Evolutionary conservation across 108 stramenopile species (phyloP), one percentile per base, ranked within the genome.

Genomic region (Fragilaria crotonensis): DNA sequence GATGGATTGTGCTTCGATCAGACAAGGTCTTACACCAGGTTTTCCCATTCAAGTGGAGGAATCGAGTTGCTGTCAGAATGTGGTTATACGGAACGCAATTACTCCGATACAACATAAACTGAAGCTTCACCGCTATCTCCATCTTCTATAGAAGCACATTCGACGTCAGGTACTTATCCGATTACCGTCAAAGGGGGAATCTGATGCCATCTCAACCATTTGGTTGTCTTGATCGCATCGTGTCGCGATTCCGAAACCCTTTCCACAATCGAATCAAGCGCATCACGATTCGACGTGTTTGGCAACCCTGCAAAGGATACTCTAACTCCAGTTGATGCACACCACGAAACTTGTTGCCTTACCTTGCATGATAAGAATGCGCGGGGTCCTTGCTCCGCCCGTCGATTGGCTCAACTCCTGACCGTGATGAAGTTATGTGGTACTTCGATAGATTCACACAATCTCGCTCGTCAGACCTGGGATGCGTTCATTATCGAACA

Each of bases 401-500:
- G 94, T 7, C 59, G 62, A 25, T 62, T 83, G 21, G 85, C 77
- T 21, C 84, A 89, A 73, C 61, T 68, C 36, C 60, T 94, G 23
- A 82, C 75, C 57, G 72, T 78, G 25, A 93, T 78, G 1, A 93
- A 96, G 69, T 68, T 81, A 28, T 96, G 86, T 68, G 49, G 81
- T 21, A 60, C 94, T 25, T 91, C 93, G 73, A 91, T 94, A 53
- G 95, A 96, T 67, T 89, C 89, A 29, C 95, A 96, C 72, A 93
- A 88, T 77, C 82, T 75, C 4, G 87, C 86, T 55, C 72, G 82
- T 18, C 44, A 45, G 18, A 51, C 70, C 33, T 89, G 88, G 88
- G 88, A 89, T 65, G 48, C 23, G 0, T 79, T 81, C 50, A 49
- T 89, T 33, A 72, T 85, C 41, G 54, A 59, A 30, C 63, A 71